Evolutionary conservation across 805 yeast genomes (phyloP).

Genomic region (Wickerhamomyces hampshirensis): DNA sequence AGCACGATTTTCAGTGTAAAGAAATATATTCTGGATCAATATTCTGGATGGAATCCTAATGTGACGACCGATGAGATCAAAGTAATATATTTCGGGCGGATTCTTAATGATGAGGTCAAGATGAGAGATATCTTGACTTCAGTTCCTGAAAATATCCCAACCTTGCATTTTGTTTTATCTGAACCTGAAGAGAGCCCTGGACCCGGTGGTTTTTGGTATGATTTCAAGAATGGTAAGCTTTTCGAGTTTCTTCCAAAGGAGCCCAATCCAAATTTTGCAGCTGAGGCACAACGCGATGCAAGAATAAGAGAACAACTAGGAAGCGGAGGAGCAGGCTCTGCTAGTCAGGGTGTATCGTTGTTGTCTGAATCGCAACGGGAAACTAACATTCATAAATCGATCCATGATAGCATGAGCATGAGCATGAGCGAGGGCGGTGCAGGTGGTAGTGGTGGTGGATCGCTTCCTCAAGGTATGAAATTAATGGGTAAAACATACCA

Average conservation of each 20-base stretch:
- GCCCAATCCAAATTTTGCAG: conserved; percentile 24
- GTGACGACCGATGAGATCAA: conserved; percentile 20
- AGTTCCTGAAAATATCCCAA: conserved; percentile 1
- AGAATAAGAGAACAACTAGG: conserved; percentile 20
- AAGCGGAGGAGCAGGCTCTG: conserved; percentile 1
- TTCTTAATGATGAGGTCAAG: conserved; percentile 15
- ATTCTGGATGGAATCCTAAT: conserved; percentile 11
- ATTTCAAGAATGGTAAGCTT: conserved; percentile 21
- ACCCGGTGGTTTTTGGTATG: conserved; percentile 24
- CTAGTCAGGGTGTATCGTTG: too few species aligned
- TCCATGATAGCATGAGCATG: too few species aligned
- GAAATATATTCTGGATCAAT: conserved; percentile 23
- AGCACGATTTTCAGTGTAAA: conserved; percentile 20
- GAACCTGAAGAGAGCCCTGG: conserved; percentile 12
- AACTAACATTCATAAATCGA: not conserved
- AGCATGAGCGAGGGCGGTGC: too few species aligned
- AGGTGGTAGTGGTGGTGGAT: conserved; percentile 6
- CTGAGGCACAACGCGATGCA: conserved; percentile 22
- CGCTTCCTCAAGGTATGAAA: conserved; percentile 6
- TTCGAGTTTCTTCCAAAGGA: conserved; percentile 29
- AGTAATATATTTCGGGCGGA: conserved; percentile 23
- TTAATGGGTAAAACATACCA: conserved; percentile 1
- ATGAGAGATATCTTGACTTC: conserved; percentile 15
- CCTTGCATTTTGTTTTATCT: conserved; percentile 20
- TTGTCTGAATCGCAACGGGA: not conserved